Conservation (phyloP, 768 basidiomycete genomes). For the Porpolomopsis calyptriformis region DNA sequence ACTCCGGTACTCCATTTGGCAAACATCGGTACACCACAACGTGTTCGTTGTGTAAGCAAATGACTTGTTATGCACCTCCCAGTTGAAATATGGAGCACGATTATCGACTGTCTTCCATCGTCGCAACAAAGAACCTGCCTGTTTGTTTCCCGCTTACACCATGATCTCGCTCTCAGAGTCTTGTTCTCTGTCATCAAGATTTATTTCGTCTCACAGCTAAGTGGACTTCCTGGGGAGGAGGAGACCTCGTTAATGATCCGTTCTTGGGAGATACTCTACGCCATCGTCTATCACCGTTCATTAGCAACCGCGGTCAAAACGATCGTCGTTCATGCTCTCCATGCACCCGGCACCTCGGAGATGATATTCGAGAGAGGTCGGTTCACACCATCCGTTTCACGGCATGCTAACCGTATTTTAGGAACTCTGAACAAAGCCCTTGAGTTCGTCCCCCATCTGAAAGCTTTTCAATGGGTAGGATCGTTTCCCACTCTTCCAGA, state of each 20-base stretch:
- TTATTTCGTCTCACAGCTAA: not conserved
- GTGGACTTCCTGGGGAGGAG: not conserved
- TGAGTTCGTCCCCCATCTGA: not conserved
- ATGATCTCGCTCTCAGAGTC: slow-evolving; percentile 9
- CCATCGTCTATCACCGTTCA: not conserved
- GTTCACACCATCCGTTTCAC: not conserved
- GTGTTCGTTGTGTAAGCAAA: too few species aligned
- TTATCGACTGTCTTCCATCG: slow-evolving; percentile 22
- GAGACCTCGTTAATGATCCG: not conserved
- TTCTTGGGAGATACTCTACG: not conserved
- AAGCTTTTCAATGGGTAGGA: not conserved
- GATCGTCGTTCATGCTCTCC: not conserved
- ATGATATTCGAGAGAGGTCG: not conserved
- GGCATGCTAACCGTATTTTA: not conserved
- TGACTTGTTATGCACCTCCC: too few species aligned
- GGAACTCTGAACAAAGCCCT: not conserved
- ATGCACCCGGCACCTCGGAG: not conserved
- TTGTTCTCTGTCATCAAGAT: not conserved
- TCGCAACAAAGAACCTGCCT: slow-evolving; percentile 19
- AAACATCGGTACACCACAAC: too few species aligned
- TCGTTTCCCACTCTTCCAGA: not conserved
- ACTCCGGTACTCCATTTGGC: too few species aligned
- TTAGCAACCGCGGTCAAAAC: not conserved
- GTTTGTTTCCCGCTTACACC: slow-evolving; percentile 27
- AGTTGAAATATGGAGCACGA: slow-evolving; percentile 29